A percentile compares a stretch with the other conserved stretches of the same genome.
Evolutionary conservation across 192 early-diverging fungal species (phyloP).

Genomic region (Jimgerdemannia flammicorona): DNA sequence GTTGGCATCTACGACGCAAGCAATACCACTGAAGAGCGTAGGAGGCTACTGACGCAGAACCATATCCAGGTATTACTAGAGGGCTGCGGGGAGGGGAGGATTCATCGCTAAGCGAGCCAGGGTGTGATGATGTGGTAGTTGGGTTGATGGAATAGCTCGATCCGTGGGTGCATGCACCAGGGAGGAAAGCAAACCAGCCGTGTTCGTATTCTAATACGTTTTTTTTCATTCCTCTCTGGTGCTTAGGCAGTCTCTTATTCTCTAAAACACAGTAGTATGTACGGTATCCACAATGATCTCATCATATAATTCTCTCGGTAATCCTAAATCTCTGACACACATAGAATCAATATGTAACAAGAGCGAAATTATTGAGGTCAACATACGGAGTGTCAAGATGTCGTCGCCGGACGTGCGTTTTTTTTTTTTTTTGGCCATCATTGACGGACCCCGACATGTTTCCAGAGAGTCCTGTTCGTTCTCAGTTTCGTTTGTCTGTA

Average conservation of each 20-base stretch:
- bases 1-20: conserved; percentile 77
- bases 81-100: too few species aligned
- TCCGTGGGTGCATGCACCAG: background rate
- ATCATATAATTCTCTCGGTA: too few species aligned
- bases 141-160: too few species aligned
- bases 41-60: conserved; percentile 46
- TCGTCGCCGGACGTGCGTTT: conserved; percentile 63
- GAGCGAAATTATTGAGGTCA: conserved; percentile 61
- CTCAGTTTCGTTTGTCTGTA: background rate
- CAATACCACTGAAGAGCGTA: conserved; percentile 62
- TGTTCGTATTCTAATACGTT: too few species aligned
- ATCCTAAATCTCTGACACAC: background rate
- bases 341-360: conserved; percentile 57
- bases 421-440: background rate
- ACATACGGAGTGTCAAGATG: conserved; percentile 79
- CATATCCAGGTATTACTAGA: conserved; percentile 44
- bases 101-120: too few species aligned
- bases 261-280: too few species aligned
- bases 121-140: too few species aligned
- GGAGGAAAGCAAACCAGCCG: background rate
- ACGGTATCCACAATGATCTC: too few species aligned
- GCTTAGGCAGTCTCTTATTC: conserved; percentile 9
- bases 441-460: background rate
- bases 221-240: too few species aligned
- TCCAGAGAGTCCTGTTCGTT: background rate